Evolutionary conservation across 495 filamentous ascomycete species (phyloP).

Genomic region (Aspergillus sclerotioniger): DNA sequence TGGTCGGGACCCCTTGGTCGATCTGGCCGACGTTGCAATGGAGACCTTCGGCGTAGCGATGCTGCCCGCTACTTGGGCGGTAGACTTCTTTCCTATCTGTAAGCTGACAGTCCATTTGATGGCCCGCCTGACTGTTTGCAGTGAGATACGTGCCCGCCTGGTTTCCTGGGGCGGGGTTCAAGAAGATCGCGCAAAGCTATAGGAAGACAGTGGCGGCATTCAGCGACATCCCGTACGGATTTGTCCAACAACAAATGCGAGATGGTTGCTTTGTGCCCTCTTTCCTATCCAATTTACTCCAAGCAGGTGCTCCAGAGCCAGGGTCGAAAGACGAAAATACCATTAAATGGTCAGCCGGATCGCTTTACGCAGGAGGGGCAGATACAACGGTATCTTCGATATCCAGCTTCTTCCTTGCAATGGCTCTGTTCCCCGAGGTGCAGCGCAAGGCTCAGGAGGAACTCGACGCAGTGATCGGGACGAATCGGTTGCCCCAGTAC

Average conservation of each 20-base stretch:
- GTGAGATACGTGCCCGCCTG: conserved; percentile 39
- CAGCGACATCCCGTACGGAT: conserved; percentile 37
- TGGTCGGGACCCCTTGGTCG: conserved; percentile 40
- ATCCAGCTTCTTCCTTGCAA: conserved; percentile 44
- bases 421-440: conserved; percentile 48
- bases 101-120: neutral
- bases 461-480: conserved; percentile 52
- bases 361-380: conserved; percentile 56
- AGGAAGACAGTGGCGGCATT: conserved; percentile 21
- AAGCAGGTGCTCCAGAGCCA: conserved; percentile 18
- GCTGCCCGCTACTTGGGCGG: conserved; percentile 43
- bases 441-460: conserved; percentile 57
- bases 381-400: conserved; percentile 46
- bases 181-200: conserved; percentile 33
- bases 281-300: conserved; percentile 36
- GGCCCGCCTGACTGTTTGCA: neutral
- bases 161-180: conserved; percentile 48
- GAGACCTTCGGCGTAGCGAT: conserved; percentile 39
- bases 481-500: conserved; percentile 21
- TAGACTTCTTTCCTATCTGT: conserved; percentile 43
- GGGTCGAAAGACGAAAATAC: conserved; percentile 28
- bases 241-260: conserved; percentile 45
- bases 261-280: conserved; percentile 29
- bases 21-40: conserved; percentile 36
- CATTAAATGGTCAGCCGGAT: conserved; percentile 49